Percentiles rank a stretch among this genome's conserved stretches.
Evolutionary conservation across 768 basidiomycete genomes (phyloP).

Genomic region (Austroboletus festivus): DNA sequence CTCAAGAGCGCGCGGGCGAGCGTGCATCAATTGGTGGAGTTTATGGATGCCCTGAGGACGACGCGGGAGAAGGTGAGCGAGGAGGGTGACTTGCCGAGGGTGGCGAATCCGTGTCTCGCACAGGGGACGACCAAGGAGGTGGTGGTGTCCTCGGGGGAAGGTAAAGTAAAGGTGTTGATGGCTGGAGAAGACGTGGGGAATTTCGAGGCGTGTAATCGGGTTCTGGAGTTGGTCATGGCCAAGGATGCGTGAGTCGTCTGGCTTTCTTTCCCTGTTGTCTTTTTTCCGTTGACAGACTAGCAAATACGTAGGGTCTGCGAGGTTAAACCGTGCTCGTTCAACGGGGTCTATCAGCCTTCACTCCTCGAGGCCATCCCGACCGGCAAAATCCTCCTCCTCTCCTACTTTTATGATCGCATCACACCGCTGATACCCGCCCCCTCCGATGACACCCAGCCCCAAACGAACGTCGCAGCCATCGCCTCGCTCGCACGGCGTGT

Average conservation of each 20-base stretch:
- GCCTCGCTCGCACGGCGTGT: constrained; percentile 63
- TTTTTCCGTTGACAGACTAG: background rate
- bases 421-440: constrained; percentile 58
- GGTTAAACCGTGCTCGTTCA: constrained; percentile 92
- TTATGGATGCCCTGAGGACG: constrained; percentile 55
- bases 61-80: background rate
- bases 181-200: constrained; percentile 75
- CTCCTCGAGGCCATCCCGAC: constrained; percentile 82
- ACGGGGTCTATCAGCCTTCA: constrained; percentile 95
- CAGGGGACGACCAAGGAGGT: constrained; percentile 60
- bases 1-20: constrained; percentile 82
- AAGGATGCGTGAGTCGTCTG: constrained; percentile 75
- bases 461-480: constrained; percentile 55
- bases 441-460: constrained; percentile 22
- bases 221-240: constrained; percentile 87
- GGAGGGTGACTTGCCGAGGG: constrained; percentile 3
- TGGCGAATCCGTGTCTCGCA: constrained; percentile 78
- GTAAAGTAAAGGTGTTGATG: constrained; percentile 74
- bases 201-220: constrained; percentile 80
- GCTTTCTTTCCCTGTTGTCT: background rate
- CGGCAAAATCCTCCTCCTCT: constrained; percentile 86
- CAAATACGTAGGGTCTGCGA: constrained; percentile 64
- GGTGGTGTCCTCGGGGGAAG: constrained; percentile 50
- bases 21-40: constrained; percentile 89
- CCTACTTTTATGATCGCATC: constrained; percentile 97